Base-by-base conservation (phyloP, 169 alveolate species). In the Cytauxzoon felis region DNA sequence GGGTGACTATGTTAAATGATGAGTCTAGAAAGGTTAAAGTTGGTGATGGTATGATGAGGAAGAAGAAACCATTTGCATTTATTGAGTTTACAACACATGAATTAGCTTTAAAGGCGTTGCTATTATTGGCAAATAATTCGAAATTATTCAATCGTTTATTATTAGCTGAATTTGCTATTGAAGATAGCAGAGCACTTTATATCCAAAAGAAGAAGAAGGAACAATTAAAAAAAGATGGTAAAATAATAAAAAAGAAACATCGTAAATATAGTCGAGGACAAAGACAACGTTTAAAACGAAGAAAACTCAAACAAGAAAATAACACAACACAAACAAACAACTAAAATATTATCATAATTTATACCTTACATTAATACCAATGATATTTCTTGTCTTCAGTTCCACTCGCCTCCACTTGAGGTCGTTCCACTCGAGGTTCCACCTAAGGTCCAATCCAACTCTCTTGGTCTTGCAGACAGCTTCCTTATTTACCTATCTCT, bases 131-230 rank as follows among this genome's bases (percentile, higher is more conserved):
- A 11, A 58, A 60, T 67, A 76, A 76, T 52, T 18, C 57, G 4
- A 57, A 57, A 33, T 23, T 66, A 2, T 76, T 30, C 75, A 60
- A 65, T 7, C 54, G 43, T 1, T 32, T 23, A 50, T 42, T 21
- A 19, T 60, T 76, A 36, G 78, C 80, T 13, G 86, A 76, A 40
- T 76, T 66, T 56, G 67, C 86, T 6, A 65, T 76, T 21, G 86
- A 76, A 38, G 78, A 66, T 45, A 65, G 62, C 38, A 9, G 78
- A 0, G 81, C 81, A 5, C 38, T 66, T 1, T 66, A 66, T 59
- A 41, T 66, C 5, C 78, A 66, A 30, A 47, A 59, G 6, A 66
- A 66, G 69, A 27, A 68, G 24, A 66, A 66, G 78, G 70, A 66
- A 38, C 78, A 66, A 23, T 21, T 9, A 30, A 42, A 29, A 30